Conservation (phyloP, 2,329 filamentous ascomycete species). For the Ophiocordyceps camponoti-leonardi region DNA sequence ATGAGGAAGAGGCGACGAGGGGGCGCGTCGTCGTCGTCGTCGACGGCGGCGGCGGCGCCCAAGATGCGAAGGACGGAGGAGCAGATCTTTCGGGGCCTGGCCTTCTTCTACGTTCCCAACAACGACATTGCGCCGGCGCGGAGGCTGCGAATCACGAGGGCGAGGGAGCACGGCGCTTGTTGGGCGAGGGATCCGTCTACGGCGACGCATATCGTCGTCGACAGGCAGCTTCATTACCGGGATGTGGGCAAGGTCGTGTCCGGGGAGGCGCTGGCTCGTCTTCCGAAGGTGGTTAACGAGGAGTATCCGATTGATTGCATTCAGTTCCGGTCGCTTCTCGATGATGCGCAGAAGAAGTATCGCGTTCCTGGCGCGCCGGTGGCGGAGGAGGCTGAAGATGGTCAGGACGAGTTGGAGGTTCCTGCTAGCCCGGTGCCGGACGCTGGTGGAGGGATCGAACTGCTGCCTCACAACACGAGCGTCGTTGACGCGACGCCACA, state of each 20-base stretch:
- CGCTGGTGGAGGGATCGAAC: conserved; percentile 19
- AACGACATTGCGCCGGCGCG: conserved; percentile 53
- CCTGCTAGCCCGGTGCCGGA: conserved; percentile 5
- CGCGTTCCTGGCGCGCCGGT: conserved; percentile 31
- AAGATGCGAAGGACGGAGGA: conserved; percentile 31
- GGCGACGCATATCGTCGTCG: conserved; percentile 68
- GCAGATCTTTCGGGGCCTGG: conserved; percentile 42
- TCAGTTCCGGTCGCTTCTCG: conserved; percentile 36
- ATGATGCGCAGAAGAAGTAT: conserved; percentile 42
- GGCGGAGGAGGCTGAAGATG: background rate
- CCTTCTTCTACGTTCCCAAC: conserved; percentile 67
- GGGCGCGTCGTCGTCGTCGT: too few relatives aligned
- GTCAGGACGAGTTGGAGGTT: background rate
- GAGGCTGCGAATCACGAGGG: conserved; percentile 55
- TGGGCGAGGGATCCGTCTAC: conserved; percentile 44
- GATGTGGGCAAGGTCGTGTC: conserved; percentile 37
- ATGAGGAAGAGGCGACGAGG: conserved; percentile 30
- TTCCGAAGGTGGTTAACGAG: conserved; percentile 44
- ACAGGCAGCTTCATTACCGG: conserved; percentile 46
- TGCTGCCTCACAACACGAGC: conserved; percentile 10
- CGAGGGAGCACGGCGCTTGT: conserved; percentile 54
- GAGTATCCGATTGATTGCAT: conserved; percentile 55
- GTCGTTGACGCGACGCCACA: conserved; percentile 6
- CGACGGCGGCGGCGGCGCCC: conserved; percentile 10
- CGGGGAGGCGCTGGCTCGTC: conserved; percentile 5